Evolutionary conservation across 2,329 filamentous ascomycete genomes (phyloP), one percentile per base, ranked within the genome.

Genomic region (Aspergillus eucalypticola): DNA sequence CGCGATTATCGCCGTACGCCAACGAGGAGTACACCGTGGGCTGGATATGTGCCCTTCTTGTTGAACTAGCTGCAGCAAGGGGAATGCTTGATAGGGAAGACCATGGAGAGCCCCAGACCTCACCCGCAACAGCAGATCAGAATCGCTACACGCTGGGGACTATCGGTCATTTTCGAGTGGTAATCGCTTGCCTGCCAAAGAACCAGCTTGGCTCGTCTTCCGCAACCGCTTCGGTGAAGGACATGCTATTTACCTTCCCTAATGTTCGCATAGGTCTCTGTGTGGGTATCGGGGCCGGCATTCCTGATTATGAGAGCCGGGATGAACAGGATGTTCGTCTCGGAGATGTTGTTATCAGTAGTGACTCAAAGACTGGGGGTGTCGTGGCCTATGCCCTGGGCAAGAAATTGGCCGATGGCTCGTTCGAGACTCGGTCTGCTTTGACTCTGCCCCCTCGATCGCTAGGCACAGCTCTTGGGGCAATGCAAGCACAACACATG

Each of bases 271-370:
- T 53, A 13, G 48, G 56, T 2, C 23, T 59, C 5, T 2, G 54
- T 8, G 57, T 59, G 4, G 57, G 51, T 3, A 50, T 55, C n/a
- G 51, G 51, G 2, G 57, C 41, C 4, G 57, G 57, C 4, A 41
- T 59, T 2, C 51, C 51, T 15, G 8, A 53, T 5, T 38, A 35
- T 8, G 15, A 32, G 6, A 11, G 27, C 29, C n/a, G 42, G 7
- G n/a, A 38, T 21, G 21, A 38, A 19, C 8, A n/a, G 10, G 56
- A 58, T 13, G 6, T 59, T 19, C 51, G 57, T 5, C 29, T 55
- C 2, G 57, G 57, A 1, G 51, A 61, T 41, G 60, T 61, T 8
- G 56, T 61, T 0, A 27, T 61, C 10, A 48, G 56, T 3, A 35
- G 13, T 35, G 25, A 17, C 6, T n/a, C 17, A 3, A 4, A n/a